Evolutionary conservation across 495 filamentous ascomycete species (phyloP), one percentile per base, ranked within the genome.

Genomic region (Pseudoneurospora amorphoporcata): DNA sequence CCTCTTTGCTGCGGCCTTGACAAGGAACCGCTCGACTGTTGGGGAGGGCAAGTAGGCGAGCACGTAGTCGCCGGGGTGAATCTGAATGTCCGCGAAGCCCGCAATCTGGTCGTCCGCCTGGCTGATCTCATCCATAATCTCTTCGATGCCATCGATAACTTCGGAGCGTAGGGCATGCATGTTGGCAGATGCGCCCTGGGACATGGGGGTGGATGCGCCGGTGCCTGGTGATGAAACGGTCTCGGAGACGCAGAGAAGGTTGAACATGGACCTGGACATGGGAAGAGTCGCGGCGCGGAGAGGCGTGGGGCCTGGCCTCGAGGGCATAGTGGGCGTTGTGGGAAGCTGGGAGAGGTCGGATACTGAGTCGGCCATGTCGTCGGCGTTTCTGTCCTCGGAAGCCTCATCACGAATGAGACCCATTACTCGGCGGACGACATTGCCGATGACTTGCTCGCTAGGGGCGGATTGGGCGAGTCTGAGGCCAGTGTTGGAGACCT

Each of bases 91-190:
- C 7, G 94, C 91, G 75, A 93, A 93, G 32, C 86, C 88, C 4
- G 94, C 91, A 73, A 97, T 95, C 80, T 95, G 93, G 75, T 94
- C 92, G 79, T 96, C 94, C 16, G 92, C 92, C 79, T 94, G 92
- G 61, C 88, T 88, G 58, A 98, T 87, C 79, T 98, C 94, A 76
- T 98, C 94, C 78, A 94, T 92, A 41, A 98, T 92, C 80, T 98
- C 94, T 73, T 90, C 87, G 72, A 98, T 94, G 32, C 93, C 94
- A 77, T 93, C 91, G 72, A 95, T 86, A 3, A 97, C 91, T 79
- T 97, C 94, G n/a, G 92, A 92, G 71, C 92, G 92, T 47, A 97
- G 84, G 72, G 94, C 90, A 14, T 82, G 76, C 17, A 83, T 72
- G 70, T 82, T 86, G 45, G 79, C 77, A 4, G 77, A 61, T 71